A percentile compares a stretch with the other conserved stretches of the same genome.
These are phyloP conservation scores for Effrenium voratum DNA, from an alignment of 73 alveolate genomes.

Conservation along the genomic window DNA sequence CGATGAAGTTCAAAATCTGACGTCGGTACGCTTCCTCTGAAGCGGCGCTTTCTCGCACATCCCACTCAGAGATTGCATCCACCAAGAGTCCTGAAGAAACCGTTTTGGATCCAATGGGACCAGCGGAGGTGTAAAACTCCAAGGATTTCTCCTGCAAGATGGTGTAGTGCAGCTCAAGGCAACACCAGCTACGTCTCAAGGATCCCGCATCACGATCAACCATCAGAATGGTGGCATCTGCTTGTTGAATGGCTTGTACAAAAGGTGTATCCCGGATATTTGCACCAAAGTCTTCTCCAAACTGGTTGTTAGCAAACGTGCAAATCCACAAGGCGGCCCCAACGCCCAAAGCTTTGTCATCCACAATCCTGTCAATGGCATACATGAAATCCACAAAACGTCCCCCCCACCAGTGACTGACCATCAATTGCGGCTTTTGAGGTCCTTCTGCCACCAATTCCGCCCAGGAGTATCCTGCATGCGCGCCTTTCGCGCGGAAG, in stretches of 20 bases:
- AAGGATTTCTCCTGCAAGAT: not conserved
- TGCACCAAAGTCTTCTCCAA: constrained; percentile 44
- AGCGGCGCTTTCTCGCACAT: not conserved
- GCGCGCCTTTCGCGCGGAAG: not conserved
- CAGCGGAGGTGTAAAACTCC: not conserved
- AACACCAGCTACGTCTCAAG: constrained; percentile 59
- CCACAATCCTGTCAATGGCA: constrained; percentile 11
- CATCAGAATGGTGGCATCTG: constrained; percentile 42
- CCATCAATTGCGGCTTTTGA: not conserved
- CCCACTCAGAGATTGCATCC: constrained; percentile 15
- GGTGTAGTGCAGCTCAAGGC: constrained; percentile 34
- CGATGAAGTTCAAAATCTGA: constrained; percentile 22
- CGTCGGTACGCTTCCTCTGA: constrained; percentile 3
- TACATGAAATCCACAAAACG: constrained; percentile 2
- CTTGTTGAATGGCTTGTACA: not conserved
- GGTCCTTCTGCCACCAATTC: constrained; percentile 1
- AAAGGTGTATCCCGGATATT: not conserved
- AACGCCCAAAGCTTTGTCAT: not conserved
- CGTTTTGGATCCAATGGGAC: not conserved
- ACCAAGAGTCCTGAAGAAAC: constrained; percentile 20
- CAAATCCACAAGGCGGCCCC: constrained; percentile 32
- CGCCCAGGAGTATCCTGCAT: not conserved
- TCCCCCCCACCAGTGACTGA: constrained; percentile 69
- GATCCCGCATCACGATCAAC: constrained; percentile 74
- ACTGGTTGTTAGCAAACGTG: constrained; percentile 59